phyloP scores from a whole-genome alignment of 768 basidiomycete genomes.

The Nevesoporus exiguus region DNA sequence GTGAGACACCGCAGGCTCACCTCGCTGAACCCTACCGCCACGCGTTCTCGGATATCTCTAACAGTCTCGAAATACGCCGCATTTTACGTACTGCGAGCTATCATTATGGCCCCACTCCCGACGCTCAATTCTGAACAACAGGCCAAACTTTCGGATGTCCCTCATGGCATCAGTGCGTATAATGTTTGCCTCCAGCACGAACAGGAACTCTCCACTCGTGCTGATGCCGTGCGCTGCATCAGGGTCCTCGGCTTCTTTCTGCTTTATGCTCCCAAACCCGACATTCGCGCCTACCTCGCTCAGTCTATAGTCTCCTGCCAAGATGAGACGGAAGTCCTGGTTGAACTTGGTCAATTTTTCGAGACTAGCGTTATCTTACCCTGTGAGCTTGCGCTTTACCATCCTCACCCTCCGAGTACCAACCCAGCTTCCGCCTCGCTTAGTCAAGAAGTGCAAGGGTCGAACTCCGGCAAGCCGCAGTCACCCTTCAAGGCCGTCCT shows the following conservation, averaged over 20 bases:
- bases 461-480: slow-evolving; percentile 18
- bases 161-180: background rate
- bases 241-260: background rate
- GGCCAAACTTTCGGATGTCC: too few species aligned
- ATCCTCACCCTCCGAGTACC: background rate
- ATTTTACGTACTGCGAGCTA: too few species aligned
- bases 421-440: background rate
- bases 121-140: too few species aligned
- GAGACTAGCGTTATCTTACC: slow-evolving; percentile 3
- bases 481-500: slow-evolving; percentile 17
- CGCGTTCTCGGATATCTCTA: too few species aligned
- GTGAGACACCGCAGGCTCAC: too few species aligned
- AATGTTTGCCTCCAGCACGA: background rate
- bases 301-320: slow-evolving; percentile 2
- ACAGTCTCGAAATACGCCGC: too few species aligned
- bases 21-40: too few species aligned
- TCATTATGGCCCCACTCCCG: too few species aligned
- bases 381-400: background rate
- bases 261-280: background rate
- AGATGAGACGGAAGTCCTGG: background rate
- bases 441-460: slow-evolving; percentile 16
- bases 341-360: background rate
- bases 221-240: background rate
- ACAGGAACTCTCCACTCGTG: background rate
- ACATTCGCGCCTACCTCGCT: background rate